A percentile compares a stretch with the other conserved stretches of the same genome.
Evolutionary conservation across 2,329 filamentous ascomycete species (phyloP).

Genomic region (Pseudopyricularia cyperi): DNA sequence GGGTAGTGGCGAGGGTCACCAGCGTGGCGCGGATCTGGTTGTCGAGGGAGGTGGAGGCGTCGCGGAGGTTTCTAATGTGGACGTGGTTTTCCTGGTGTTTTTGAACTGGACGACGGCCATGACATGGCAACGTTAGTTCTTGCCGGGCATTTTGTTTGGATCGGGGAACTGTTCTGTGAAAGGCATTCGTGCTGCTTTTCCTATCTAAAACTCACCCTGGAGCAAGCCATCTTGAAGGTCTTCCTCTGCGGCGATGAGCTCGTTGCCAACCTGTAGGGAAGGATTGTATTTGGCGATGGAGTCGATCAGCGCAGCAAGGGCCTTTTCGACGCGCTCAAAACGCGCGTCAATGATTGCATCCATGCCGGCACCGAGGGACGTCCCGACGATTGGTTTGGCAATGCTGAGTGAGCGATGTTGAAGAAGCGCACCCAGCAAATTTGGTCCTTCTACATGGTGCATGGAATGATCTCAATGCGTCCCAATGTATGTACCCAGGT

Average conservation of each 20-base stretch:
- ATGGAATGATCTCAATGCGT: too few species aligned
- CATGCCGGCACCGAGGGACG: slow-evolving; percentile 27
- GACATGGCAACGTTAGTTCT: not conserved
- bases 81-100: slow-evolving; percentile 62
- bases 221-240: slow-evolving; percentile 54
- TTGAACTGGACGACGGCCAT: slow-evolving; percentile 37
- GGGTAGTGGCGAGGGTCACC: slow-evolving; percentile 54
- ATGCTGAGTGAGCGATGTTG: not conserved
- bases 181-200: not conserved
- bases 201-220: slow-evolving; percentile 32
- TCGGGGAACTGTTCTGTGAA: not conserved
- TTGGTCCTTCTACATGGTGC: too few species aligned
- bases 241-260: slow-evolving; percentile 58
- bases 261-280: slow-evolving; percentile 50
- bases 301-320: slow-evolving; percentile 57
- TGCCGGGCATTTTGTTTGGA: not conserved
- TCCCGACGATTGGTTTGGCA: not conserved
- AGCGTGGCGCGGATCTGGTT: slow-evolving; percentile 60
- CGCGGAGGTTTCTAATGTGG: slow-evolving; percentile 55
- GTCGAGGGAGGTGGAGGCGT: slow-evolving; percentile 52
- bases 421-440: not conserved
- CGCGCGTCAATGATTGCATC: slow-evolving; percentile 47
- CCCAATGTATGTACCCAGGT: too few species aligned
- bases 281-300: slow-evolving; percentile 76
- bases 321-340: slow-evolving; percentile 54